Percentiles rank a stretch among this genome's conserved stretches.
Conservation (phyloP, 2,329 filamentous ascomycete genomes). For the Botrytis sinoallii region DNA sequence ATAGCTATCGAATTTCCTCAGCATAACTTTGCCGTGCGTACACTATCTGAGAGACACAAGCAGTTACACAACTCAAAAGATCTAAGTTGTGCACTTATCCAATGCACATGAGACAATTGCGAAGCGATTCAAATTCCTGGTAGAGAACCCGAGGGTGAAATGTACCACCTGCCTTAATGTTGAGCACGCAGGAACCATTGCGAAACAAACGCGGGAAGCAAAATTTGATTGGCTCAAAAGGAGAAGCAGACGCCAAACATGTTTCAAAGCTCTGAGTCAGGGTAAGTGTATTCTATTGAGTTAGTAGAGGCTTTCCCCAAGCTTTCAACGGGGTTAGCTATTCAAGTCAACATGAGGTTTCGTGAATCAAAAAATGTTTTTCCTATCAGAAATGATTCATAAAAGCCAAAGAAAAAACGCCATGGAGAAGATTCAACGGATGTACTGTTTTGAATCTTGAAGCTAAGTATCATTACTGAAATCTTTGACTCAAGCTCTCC, state of each 20-base stretch:
- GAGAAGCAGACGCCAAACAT: background rate
- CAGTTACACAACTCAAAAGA: background rate
- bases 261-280: background rate
- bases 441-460: background rate
- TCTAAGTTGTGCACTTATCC: background rate
- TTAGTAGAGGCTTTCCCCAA: background rate
- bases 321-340: background rate
- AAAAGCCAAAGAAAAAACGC: fast-evolving
- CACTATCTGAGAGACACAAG: background rate
- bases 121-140: background rate
- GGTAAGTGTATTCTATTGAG: background rate
- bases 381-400: background rate
- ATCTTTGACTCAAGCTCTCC: background rate
- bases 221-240: no score
- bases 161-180: background rate
- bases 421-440: background rate
- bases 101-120: background rate
- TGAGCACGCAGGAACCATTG: background rate
- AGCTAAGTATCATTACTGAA: background rate
- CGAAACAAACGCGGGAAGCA: background rate
- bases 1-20: background rate
- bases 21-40: background rate
- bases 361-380: background rate
- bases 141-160: background rate
- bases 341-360: background rate